Conservation (phyloP, 345 rosid genomes). For the Aquilaria yunnanensis region DNA sequence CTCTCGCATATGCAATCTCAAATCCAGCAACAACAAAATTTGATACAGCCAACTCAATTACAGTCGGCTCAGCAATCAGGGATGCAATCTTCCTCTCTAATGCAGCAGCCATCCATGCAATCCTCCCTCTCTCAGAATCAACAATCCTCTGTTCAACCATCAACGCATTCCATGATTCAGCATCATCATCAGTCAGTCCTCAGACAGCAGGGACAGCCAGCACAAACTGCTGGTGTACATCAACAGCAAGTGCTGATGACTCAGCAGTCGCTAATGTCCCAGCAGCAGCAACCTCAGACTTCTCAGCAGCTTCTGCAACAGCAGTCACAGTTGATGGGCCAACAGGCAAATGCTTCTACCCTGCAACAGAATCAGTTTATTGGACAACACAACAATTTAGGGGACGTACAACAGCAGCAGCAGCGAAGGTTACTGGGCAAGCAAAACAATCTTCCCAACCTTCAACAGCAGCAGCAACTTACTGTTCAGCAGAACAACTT, state of each 20-base stretch:
- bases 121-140: constrained; percentile 59
- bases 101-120: constrained; percentile 56
- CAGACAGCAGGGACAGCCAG: constrained; percentile 69
- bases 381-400: constrained; percentile 58
- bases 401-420: constrained; percentile 75
- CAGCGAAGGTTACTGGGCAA: constrained; percentile 73
- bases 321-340: constrained; percentile 58
- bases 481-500: constrained; percentile 41
- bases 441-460: constrained; percentile 55
- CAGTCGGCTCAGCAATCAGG: constrained; percentile 74
- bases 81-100: constrained; percentile 49
- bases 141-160: constrained; percentile 62
- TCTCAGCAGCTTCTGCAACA: constrained; percentile 39
- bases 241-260: constrained; percentile 66
- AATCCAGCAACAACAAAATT: constrained; percentile 53
- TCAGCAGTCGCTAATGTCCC: constrained; percentile 47
- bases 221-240: constrained; percentile 54
- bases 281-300: constrained; percentile 14
- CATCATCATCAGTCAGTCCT: constrained; percentile 56
- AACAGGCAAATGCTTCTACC: constrained; percentile 47
- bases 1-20: constrained; percentile 60
- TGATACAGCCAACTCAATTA: constrained; percentile 59
- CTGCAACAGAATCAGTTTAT: constrained; percentile 64
- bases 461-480: constrained; percentile 40
- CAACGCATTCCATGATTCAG: constrained; percentile 73